Evolutionary conservation across 176 grass and related monocot species (phyloP).

Genomic region (Elymus sibiricus): DNA sequence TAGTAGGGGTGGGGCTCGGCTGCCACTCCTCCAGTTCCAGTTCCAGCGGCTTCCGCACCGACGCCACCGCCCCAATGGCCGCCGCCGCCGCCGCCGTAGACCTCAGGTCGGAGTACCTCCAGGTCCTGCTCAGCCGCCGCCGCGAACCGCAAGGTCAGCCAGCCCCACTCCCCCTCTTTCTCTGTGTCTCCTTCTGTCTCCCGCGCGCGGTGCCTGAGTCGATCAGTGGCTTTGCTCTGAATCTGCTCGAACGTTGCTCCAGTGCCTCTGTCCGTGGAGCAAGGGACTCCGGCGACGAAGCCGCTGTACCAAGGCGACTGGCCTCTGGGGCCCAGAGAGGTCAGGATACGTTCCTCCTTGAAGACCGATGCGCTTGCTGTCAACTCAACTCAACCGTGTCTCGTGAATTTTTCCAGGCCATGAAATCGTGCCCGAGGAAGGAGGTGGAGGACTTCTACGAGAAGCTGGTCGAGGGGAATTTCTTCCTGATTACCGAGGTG

Average conservation of each 20-base stretch:
- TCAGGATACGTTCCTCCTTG: constrained; percentile 16
- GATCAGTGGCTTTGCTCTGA: background rate
- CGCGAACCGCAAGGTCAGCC: constrained; percentile 26
- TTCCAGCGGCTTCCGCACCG: background rate
- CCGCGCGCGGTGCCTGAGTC: background rate
- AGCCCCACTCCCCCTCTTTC: background rate
- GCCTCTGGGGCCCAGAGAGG: constrained; percentile 26
- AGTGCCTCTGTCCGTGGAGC: constrained; percentile 48
- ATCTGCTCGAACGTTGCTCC: background rate
- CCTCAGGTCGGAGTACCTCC: constrained; percentile 45
- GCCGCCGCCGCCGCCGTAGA: background rate
- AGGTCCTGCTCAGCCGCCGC: constrained; percentile 54
- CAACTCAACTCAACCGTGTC: background rate
- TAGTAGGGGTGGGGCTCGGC: background rate
- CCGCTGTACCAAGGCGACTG: constrained; percentile 48
- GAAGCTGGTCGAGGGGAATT: constrained; percentile 69
- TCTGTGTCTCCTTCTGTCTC: no score
- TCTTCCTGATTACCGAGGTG: constrained; percentile 73
- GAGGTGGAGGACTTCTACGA: constrained; percentile 43
- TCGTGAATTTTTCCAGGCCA: constrained; percentile 36
- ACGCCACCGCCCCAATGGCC: constrained; percentile 21
- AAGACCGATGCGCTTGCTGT: background rate
- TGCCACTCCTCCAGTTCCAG: background rate
- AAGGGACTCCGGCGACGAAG: constrained; percentile 40
- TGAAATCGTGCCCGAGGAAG: constrained; percentile 70